Conservation (phyloP, 2,329 filamentous ascomycete genomes). For the Hypoxylon sp. region DNA sequence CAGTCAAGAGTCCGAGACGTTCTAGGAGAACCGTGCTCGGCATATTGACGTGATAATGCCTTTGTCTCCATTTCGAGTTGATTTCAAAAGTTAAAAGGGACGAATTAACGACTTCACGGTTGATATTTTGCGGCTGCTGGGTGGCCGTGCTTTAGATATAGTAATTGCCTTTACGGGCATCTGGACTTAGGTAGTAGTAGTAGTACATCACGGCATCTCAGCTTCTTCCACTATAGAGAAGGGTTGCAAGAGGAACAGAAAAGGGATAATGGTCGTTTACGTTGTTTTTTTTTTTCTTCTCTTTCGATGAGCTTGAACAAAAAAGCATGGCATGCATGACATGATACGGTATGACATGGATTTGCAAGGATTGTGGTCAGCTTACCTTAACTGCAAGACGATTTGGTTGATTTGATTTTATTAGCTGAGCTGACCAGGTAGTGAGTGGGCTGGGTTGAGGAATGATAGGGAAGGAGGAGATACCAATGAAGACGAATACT, state of each 20-base stretch:
- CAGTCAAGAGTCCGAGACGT: constrained; percentile 69
- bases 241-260: constrained; percentile 34
- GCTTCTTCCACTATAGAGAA: constrained; percentile 24
- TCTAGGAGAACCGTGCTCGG: constrained; percentile 59
- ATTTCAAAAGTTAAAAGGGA: constrained; percentile 47
- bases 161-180: constrained; percentile 40
- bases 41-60: constrained; percentile 51
- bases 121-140: constrained; percentile 37
- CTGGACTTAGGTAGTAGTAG: constrained; percentile 18
- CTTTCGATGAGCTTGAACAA: constrained; percentile 26
- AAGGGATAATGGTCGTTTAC: constrained; percentile 20
- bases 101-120: constrained; percentile 35
- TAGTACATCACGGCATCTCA: constrained; percentile 26
- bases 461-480: constrained; percentile 1
- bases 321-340: constrained; percentile 30
- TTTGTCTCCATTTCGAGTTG: constrained; percentile 52
- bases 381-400: constrained; percentile 5
- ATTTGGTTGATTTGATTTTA: constrained; percentile 11
- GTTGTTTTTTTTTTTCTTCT: constrained; percentile 17
- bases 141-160: constrained; percentile 44
- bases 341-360: constrained; percentile 14
- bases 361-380: constrained; percentile 18
- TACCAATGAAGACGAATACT: constrained; percentile 28
- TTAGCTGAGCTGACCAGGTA: constrained; percentile 8
- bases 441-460: constrained; percentile 3